Conservation (phyloP, 2,329 filamentous ascomycete species). For the Hymenoscyphus infarciens region DNA sequence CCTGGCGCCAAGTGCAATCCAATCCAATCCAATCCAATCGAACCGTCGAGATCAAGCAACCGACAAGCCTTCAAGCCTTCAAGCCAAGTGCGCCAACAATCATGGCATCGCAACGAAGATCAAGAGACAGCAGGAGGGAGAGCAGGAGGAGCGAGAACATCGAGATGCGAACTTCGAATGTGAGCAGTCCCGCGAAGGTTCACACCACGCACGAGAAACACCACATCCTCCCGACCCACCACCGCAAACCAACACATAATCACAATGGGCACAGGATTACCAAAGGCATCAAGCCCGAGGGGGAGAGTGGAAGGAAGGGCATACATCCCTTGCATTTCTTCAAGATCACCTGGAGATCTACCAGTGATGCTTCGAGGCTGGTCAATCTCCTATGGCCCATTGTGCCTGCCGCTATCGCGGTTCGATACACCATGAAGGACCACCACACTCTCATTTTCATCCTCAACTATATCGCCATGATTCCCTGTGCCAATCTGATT, state of each 20-base stretch:
- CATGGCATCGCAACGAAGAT: constrained; percentile 9
- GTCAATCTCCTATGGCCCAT: constrained; percentile 74
- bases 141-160: neutral
- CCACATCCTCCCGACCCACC: constrained; percentile 8
- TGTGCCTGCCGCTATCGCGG: constrained; percentile 65
- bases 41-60: neutral
- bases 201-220: constrained; percentile 1
- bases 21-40: neutral
- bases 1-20: neutral
- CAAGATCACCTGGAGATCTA: constrained; percentile 60
- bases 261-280: constrained; percentile 35
- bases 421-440: constrained; percentile 53
- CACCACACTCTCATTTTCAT: constrained; percentile 63
- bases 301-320: constrained; percentile 66
- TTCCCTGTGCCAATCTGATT: constrained; percentile 71
- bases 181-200: neutral
- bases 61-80: neutral
- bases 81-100: neutral
- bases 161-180: neutral
- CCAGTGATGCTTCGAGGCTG: constrained; percentile 57
- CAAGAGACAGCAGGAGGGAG: neutral
- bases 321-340: constrained; percentile 63
- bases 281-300: constrained; percentile 44
- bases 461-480: constrained; percentile 72
- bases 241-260: constrained; percentile 12